phyloP scores from a whole-genome alignment of 768 basidiomycete species.

The Rhodotorula diobovata region DNA sequence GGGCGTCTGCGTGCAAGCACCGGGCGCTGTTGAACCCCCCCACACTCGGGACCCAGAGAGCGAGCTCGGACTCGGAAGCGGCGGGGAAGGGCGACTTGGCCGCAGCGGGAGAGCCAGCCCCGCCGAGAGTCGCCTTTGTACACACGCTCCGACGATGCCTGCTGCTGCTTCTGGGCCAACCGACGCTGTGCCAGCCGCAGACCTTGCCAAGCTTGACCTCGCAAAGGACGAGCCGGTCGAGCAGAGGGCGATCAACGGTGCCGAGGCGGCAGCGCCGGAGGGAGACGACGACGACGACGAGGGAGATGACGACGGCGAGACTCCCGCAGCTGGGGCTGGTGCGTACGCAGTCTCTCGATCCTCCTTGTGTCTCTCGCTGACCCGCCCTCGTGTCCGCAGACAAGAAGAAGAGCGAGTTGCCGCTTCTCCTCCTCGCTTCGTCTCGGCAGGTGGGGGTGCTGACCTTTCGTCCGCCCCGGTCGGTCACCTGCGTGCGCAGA shows the following conservation, averaged over 20 bases:
- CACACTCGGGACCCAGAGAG: not conserved
- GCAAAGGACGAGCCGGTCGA: not conserved
- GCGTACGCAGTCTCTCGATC: not conserved
- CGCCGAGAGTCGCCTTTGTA: not conserved
- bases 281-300: constrained; percentile 43
- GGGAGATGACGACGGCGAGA: constrained; percentile 45
- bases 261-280: no score
- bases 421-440: not conserved
- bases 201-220: constrained; percentile 4
- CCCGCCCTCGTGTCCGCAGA: constrained; percentile 10
- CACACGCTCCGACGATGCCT: not conserved
- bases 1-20: not conserved
- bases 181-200: not conserved
- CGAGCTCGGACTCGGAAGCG: not conserved
- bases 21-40: not conserved
- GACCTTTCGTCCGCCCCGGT: not conserved
- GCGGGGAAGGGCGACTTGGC: not conserved
- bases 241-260: not conserved
- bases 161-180: not conserved
- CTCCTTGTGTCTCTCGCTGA: not conserved
- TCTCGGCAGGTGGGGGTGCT: not conserved
- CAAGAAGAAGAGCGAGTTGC: constrained; percentile 41
- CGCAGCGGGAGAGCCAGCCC: not conserved
- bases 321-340: constrained; percentile 2
- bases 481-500: not conserved